Percentiles rank a stretch among this genome's conserved stretches.
These are phyloP conservation scores for Aspergillus texensis DNA, from an alignment of 2,329 filamentous ascomycete species.

Conservation along the genomic window DNA sequence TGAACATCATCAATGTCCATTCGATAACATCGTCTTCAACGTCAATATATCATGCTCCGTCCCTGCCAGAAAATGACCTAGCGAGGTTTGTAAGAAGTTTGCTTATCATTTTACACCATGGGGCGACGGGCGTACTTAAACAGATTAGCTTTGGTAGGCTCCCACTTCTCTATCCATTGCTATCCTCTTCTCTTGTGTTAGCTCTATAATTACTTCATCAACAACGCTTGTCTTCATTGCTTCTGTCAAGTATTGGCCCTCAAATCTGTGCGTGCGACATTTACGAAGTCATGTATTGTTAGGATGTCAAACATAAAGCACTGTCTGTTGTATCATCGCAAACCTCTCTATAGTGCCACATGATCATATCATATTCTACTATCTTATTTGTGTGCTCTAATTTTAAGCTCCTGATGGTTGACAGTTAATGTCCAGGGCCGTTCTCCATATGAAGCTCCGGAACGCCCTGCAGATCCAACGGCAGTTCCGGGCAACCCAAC, in stretches of 20 bases:
- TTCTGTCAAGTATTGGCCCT: background rate
- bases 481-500: conserved; percentile 24
- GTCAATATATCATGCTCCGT: background rate
- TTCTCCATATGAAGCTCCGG: conserved; percentile 50
- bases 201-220: background rate
- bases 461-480: conserved; percentile 25
- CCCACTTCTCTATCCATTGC: conserved; percentile 10
- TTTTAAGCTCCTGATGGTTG: conserved; percentile 1
- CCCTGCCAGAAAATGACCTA: background rate
- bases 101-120: conserved; percentile 30
- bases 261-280: background rate
- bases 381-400: background rate
- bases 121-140: conserved; percentile 50
- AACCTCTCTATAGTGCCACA: background rate
- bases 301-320: background rate
- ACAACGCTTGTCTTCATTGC: background rate
- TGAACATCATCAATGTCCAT: conserved; percentile 8
- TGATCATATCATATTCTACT: background rate
- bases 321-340: too few species aligned
- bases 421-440: conserved; percentile 41
- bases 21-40: conserved; percentile 7
- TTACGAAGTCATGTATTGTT: background rate
- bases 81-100: background rate
- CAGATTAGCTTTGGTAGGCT: conserved; percentile 49
- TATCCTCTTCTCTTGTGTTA: conserved; percentile 1